Conservation (phyloP, 257 asterid species). For the Capsicum chinense region DNA sequence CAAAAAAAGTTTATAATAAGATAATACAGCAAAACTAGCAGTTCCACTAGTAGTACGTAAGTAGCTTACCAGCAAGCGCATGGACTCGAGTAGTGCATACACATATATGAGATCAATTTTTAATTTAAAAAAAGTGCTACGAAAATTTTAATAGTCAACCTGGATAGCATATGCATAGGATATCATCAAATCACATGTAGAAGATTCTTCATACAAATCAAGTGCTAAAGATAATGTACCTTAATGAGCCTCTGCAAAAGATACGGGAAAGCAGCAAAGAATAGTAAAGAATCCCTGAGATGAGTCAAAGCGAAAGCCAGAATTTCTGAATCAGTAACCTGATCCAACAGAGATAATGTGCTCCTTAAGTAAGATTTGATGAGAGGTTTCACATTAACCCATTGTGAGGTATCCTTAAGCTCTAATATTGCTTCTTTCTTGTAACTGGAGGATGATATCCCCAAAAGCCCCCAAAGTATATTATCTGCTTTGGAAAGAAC, state of each 20-base stretch:
- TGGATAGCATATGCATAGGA: slow-evolving; percentile 18
- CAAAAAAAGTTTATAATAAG: neutral
- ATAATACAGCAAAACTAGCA: neutral
- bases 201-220: slow-evolving; percentile 15
- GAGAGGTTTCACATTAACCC: slow-evolving; percentile 66
- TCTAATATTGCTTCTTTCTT: slow-evolving; percentile 58
- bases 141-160: neutral
- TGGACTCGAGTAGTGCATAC: neutral
- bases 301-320: slow-evolving; percentile 70
- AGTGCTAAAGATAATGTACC: slow-evolving; percentile 48
- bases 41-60: neutral
- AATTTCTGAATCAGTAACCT: slow-evolving; percentile 75
- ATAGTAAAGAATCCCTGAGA: slow-evolving; percentile 65
- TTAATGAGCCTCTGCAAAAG: slow-evolving; percentile 65
- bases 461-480: slow-evolving; percentile 62
- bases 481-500: slow-evolving; percentile 73
- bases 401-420: slow-evolving; percentile 62
- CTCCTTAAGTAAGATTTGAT: slow-evolving; percentile 84
- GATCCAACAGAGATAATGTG: slow-evolving; percentile 75
- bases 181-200: neutral
- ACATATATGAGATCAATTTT: neutral
- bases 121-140: neutral
- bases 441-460: slow-evolving; percentile 56
- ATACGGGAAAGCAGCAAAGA: slow-evolving; percentile 77
- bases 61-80: slow-evolving; percentile 3